Conservation (phyloP, 805 yeast genomes). For the Debaryomyces maramus region DNA sequence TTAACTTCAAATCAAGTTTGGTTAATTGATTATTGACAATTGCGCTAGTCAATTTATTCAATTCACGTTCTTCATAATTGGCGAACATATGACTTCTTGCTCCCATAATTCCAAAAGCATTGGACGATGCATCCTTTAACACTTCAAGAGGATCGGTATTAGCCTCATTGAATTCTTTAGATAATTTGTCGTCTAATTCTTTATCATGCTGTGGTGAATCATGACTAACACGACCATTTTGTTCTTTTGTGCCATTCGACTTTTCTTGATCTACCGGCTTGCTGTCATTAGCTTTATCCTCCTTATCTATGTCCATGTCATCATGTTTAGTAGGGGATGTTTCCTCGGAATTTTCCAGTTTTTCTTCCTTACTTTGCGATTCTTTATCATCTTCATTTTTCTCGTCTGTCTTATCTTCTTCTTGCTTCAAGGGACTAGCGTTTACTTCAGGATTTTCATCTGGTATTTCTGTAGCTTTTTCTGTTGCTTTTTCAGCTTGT, state of each 20-base stretch:
- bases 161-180: constrained; percentile 2
- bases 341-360: neutral
- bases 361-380: neutral
- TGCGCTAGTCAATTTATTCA: constrained; percentile 56
- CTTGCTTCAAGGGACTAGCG: too few relatives aligned
- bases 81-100: constrained; percentile 79
- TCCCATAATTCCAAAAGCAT: constrained; percentile 76
- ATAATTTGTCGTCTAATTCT: constrained; percentile 1
- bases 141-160: constrained; percentile 13
- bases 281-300: neutral
- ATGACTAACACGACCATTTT: constrained; percentile 5
- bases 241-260: constrained; percentile 3
- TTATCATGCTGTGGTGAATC: constrained; percentile 14
- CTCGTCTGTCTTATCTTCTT: constrained; percentile 7
- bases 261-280: neutral
- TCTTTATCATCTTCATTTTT: constrained; percentile 9
- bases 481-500: constrained; percentile 9
- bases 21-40: constrained; percentile 62
- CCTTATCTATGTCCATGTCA: constrained; percentile 1
- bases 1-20: constrained; percentile 63
- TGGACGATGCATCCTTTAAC: constrained; percentile 59
- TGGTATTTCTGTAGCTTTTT: constrained; percentile 4
- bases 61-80: constrained; percentile 75
- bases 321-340: neutral
- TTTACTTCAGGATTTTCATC: constrained; percentile 14